A percentile compares a stretch with the other conserved stretches of the same genome.
Evolutionary conservation across 441 rosid species (phyloP).

Genomic region (Sinapis alba): DNA sequence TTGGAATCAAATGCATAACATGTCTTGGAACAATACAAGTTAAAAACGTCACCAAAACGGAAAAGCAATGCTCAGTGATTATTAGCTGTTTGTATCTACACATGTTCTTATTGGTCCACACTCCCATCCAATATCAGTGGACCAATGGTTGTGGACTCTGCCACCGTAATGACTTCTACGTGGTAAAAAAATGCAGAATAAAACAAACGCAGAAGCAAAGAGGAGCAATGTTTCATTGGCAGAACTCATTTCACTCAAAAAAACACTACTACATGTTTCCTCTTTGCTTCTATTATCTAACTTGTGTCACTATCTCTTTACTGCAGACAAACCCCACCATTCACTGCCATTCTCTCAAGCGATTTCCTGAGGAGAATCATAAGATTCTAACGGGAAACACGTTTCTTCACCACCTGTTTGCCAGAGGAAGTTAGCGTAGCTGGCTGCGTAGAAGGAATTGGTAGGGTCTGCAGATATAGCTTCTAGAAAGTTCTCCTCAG

Average conservation of each 20-base stretch:
- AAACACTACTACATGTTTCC: not conserved
- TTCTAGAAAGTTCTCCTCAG: conserved; percentile 72
- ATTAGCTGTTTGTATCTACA: not conserved
- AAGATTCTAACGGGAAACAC: conserved; percentile 57
- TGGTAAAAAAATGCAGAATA: not conserved
- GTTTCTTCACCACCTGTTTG: conserved; percentile 78
- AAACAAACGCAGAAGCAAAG: not conserved
- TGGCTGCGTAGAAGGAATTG: conserved; percentile 57
- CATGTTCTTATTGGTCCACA: not conserved
- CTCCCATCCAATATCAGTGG: not conserved
- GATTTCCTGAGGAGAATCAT: conserved; percentile 29
- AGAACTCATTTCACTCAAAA: conserved; percentile 14
- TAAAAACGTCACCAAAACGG: not conserved
- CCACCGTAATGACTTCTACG: not conserved
- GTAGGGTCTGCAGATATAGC: conserved; percentile 63
- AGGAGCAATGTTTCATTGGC: conserved; percentile 17
- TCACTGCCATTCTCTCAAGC: conserved; percentile 1
- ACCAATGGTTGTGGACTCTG: not conserved
- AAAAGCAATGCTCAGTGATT: not conserved
- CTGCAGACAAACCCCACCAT: conserved; percentile 1
- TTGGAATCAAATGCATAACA: not conserved
- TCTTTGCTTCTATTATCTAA: conserved; percentile 21
- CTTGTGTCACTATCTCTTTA: conserved; percentile 4
- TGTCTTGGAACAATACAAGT: not conserved
- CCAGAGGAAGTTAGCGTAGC: conserved; percentile 80